These are phyloP conservation scores for Penicillium sp. DNA, from an alignment of 2,329 filamentous ascomycete species.

Conservation along the genomic window DNA sequence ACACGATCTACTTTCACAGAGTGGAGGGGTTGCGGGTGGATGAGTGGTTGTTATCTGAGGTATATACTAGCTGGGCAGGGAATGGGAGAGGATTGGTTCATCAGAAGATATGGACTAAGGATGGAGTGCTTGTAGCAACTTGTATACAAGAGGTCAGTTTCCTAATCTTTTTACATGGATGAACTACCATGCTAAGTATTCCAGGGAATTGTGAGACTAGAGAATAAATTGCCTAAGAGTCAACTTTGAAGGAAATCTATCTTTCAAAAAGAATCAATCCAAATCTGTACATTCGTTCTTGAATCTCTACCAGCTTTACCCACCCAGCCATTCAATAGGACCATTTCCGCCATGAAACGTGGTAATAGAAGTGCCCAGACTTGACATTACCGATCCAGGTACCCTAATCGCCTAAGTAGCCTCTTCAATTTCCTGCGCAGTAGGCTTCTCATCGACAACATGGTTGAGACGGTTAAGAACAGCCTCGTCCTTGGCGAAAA, in stretches of 20 bases:
- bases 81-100: slow-evolving; percentile 13
- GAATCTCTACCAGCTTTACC: neutral
- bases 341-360: too few relatives aligned
- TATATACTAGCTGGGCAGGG: slow-evolving; percentile 11
- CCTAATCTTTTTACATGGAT: neutral
- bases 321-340: too few relatives aligned
- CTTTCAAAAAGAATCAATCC: neutral
- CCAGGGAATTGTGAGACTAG: neutral
- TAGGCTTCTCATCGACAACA: neutral
- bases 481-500: slow-evolving; percentile 17
- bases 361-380: too few relatives aligned
- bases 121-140: slow-evolving; percentile 12
- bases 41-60: slow-evolving; percentile 16
- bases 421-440: neutral
- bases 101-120: slow-evolving; percentile 9
- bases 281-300: neutral
- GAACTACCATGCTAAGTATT: neutral
- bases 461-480: slow-evolving; percentile 3
- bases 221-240: neutral
- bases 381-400: too few relatives aligned
- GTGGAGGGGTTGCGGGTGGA: slow-evolving; percentile 1
- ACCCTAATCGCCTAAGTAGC: too few relatives aligned
- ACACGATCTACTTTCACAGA: slow-evolving; percentile 19
- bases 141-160: slow-evolving; percentile 14
- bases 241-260: neutral